These are phyloP conservation scores for Platanthera guangdongensis DNA, from an alignment of 106 monocot species.

Conservation along the genomic window DNA sequence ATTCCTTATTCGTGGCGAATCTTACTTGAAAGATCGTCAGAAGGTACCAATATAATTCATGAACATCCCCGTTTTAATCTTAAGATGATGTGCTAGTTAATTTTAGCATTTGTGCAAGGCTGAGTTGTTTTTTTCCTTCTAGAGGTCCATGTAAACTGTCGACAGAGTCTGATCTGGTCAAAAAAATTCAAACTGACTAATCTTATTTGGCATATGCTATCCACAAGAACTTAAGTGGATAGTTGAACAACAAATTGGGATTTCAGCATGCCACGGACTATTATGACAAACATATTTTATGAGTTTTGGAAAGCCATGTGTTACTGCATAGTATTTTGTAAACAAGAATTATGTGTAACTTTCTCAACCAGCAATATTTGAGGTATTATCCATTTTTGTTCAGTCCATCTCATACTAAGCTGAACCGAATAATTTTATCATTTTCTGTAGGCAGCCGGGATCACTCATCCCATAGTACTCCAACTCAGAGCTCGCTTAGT, in stretches of 20 bases:
- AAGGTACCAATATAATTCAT: constrained; percentile 39
- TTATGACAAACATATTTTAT: not conserved
- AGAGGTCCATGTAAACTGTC: not conserved
- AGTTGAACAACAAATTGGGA: not conserved
- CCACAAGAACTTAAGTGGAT: not conserved
- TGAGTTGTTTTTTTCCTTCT: not conserved
- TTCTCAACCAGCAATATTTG: too few species aligned
- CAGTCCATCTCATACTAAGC: too few species aligned
- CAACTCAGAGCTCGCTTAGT: too few species aligned
- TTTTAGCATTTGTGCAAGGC: not conserved
- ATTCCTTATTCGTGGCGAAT: constrained; percentile 78
- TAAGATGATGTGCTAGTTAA: not conserved
- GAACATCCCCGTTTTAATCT: not conserved
- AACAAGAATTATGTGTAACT: not conserved
- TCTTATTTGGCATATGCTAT: not conserved
- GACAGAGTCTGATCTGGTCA: not conserved
- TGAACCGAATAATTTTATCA: too few species aligned
- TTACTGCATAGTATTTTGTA: not conserved
- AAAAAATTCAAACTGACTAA: not conserved
- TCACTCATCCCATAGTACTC: too few species aligned
- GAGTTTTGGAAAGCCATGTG: not conserved
- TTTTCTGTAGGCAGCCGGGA: too few species aligned
- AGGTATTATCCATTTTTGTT: too few species aligned
- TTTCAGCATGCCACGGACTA: not conserved
- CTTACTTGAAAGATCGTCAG: constrained; percentile 73